These are phyloP conservation scores for Rhodamnia argentea DNA, from an alignment of 345 rosid genomes.

Conservation along the genomic window DNA sequence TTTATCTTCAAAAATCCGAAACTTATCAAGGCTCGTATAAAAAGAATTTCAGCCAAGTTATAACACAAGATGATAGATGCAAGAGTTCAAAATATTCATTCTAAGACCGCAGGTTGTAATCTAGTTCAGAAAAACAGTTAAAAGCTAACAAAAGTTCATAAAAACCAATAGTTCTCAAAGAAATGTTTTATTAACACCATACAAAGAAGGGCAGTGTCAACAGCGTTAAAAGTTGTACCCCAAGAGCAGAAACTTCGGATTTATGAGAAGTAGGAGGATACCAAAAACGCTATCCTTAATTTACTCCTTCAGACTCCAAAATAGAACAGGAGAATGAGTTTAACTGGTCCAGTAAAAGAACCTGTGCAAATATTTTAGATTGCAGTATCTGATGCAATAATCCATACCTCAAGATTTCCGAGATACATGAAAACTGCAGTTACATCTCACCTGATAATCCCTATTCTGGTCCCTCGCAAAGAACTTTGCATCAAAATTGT, in stretches of 20 bases:
- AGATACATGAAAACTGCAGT: neutral
- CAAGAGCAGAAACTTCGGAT: neutral
- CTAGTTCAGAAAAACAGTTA: neutral
- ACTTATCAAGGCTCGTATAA: neutral
- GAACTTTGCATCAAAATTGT: constrained; percentile 7
- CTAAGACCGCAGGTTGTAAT: neutral
- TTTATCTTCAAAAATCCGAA: no score
- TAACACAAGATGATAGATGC: neutral
- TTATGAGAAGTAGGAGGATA: neutral
- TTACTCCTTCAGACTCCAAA: neutral
- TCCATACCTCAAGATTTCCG: neutral
- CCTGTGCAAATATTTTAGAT: neutral
- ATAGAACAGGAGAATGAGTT: neutral
- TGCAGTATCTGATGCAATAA: neutral
- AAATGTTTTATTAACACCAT: neutral
- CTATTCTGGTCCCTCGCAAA: constrained; percentile 8
- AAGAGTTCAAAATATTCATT: no score
- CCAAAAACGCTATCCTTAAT: neutral
- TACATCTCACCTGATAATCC: constrained; percentile 27
- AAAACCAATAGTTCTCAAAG: neutral
- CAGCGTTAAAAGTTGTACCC: neutral
- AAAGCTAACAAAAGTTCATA: neutral
- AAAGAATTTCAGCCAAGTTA: neutral
- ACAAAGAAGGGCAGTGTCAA: neutral
- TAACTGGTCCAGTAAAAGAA: neutral